A percentile compares a stretch with the other conserved stretches of the same genome.
Evolutionary conservation across 1,284 basidiomycete species (phyloP).

Genomic region (Mycosarcoma mackinlayi): DNA sequence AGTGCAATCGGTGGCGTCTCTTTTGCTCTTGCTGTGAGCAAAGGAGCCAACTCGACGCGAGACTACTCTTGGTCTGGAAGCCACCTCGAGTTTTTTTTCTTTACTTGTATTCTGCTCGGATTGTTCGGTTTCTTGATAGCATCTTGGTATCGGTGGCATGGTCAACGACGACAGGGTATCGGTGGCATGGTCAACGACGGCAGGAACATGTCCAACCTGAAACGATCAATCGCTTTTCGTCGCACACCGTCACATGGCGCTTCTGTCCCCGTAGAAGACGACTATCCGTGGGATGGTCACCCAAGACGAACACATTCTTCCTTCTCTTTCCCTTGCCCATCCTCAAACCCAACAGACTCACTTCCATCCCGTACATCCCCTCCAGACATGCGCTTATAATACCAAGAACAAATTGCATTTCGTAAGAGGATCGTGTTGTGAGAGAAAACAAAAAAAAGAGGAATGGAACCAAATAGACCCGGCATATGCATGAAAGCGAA

Average conservation of each 20-base stretch:
- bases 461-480: neutral
- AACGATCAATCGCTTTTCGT: constrained; percentile 30
- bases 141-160: neutral
- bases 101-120: constrained; percentile 3
- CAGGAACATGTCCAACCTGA: constrained; percentile 3
- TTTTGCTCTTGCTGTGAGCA: constrained; percentile 1
- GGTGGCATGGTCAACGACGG: neutral
- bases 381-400: neutral
- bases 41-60: constrained; percentile 64
- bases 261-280: constrained; percentile 12
- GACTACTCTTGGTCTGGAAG: constrained; percentile 66
- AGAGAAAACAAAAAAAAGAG: neutral
- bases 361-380: neutral
- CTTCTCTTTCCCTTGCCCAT: neutral
- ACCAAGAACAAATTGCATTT: constrained; percentile 23
- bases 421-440: constrained; percentile 9
- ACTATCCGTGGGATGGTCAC: neutral
- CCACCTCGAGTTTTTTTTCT: constrained; percentile 7
- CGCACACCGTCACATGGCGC: neutral
- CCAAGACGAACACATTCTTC: constrained; percentile 30
- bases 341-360: neutral
- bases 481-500: constrained; percentile 3
- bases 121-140: neutral
- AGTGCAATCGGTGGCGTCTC: constrained; percentile 67
- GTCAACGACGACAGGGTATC: constrained; percentile 1